Base-by-base conservation (phyloP, 768 basidiomycete species). In the Grammothele lineata region DNA sequence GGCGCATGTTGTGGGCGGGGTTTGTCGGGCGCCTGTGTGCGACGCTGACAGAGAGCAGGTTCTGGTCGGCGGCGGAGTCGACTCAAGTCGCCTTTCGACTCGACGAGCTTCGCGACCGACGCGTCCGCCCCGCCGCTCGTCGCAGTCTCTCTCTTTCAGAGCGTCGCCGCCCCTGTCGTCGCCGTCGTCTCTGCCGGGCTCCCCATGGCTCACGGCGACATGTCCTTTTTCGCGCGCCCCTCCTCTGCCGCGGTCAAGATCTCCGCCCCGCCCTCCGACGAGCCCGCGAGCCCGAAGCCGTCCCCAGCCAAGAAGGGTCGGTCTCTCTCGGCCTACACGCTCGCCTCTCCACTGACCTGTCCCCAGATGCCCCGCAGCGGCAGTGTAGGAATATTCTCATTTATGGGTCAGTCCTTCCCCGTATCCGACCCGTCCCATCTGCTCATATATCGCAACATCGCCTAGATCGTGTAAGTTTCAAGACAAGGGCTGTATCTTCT, bases 311-410 rank as follows among this genome's bases (percentile, higher is more conserved):
- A 81, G 70, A 58, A 60, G 73, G 73, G 55, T 62, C 44, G 41
- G 47, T 55, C 39, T 40, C 41, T 21, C 21, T 27, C 45, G 15
- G 26, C 27, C 48, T 37, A 22, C 40, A 39, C 49, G 26, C 41
- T 44, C 43, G 45, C 54, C 36, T 45, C 47, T 40, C 47, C 54
- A 25, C 48, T 52, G 18, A 14, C 32, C 38, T 21, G 19, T 52
- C 34, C 35, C 34, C 60, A 87, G 85, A 88, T 68, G 73, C 79
- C 37, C 74, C 77, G 12, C 82, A 84, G 63, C 79, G 85, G 43
- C 86, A 92, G 59, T 96, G 92, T 68, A 82, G 88, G 61, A 95
- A 96, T 71, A 81, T 93, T 42, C 71, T 87, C 64, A 93, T 95
- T 53, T 87, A 93, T 62, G 92, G 93, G 92, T 93, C 68, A 54